A percentile compares a stretch with the other conserved stretches of the same genome.
Conservation (phyloP, 305 asterid species). For the Petunia hybrid region DNA sequence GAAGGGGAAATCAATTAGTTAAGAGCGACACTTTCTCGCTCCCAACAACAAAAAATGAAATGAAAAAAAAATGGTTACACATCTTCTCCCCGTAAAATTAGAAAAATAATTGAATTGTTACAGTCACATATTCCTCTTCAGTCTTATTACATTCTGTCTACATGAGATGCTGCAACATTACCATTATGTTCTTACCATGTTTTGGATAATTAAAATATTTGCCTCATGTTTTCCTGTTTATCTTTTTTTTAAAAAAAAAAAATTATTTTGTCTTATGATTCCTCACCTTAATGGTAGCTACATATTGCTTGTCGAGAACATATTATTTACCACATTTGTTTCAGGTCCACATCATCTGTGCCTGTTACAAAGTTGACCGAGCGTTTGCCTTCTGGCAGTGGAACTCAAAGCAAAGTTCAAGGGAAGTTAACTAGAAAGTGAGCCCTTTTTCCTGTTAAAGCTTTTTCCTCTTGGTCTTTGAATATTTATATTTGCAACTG, state of each 20-base stretch:
- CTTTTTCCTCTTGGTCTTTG: slow-evolving; percentile 3
- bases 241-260: neutral
- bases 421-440: slow-evolving; percentile 76
- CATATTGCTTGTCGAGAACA: too few species aligned
- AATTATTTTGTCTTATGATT: neutral
- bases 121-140: slow-evolving; percentile 18
- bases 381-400: slow-evolving; percentile 47
- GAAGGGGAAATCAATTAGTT: neutral
- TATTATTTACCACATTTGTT: neutral
- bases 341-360: slow-evolving; percentile 33
- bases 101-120: neutral
- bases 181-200: neutral
- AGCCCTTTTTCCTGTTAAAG: slow-evolving; percentile 32
- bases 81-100: neutral
- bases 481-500: neutral
- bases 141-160: neutral
- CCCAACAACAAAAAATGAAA: slow-evolving; percentile 25
- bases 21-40: neutral
- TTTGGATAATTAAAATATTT: slow-evolving; percentile 17
- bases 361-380: slow-evolving; percentile 32
- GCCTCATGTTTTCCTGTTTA: neutral
- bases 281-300: neutral
- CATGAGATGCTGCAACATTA: slow-evolving; percentile 3
- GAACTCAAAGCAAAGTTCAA: slow-evolving; percentile 51
- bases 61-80: slow-evolving; percentile 14